A percentile compares a stretch with the other conserved stretches of the same genome.
Evolutionary conservation across 2,329 filamentous ascomycete species (phyloP).

Genomic region (Beauveria sp.): DNA sequence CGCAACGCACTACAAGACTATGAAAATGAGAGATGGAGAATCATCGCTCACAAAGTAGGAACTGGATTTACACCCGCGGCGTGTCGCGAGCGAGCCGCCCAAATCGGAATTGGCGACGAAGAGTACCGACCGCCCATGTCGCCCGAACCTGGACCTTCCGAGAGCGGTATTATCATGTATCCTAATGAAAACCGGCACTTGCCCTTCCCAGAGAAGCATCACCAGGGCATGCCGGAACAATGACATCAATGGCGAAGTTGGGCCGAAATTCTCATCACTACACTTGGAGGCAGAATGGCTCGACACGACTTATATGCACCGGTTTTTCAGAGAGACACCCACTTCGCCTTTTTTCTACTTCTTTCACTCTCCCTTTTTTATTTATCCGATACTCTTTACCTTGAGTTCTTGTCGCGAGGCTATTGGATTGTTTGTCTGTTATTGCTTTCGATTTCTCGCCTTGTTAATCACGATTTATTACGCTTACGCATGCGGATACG

Average conservation of each 20-base stretch:
- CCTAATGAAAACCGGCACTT: conserved; percentile 5
- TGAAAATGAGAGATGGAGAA: conserved; percentile 88
- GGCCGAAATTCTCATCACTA: not conserved
- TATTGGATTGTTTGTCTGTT: not conserved
- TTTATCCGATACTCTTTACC: not conserved
- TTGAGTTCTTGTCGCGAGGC: not conserved
- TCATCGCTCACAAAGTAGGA: conserved; percentile 84
- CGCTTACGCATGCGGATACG: not conserved
- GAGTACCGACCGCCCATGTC: conserved; percentile 46
- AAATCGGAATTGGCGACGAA: conserved; percentile 44
- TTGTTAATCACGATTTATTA: not conserved
- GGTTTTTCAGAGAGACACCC: not conserved
- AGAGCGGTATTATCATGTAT: conserved; percentile 8
- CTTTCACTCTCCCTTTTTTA: conserved; percentile 3
- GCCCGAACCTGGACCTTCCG: conserved; percentile 22
- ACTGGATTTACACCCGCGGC: conserved; percentile 81
- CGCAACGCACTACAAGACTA: conserved; percentile 73
- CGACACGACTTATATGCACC: not conserved
- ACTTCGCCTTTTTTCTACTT: conserved; percentile 2
- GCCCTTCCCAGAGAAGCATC: conserved; percentile 8
- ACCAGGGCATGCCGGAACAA: conserved; percentile 6
- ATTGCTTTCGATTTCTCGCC: not conserved
- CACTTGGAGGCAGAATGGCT: not conserved
- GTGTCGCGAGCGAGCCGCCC: conserved; percentile 71
- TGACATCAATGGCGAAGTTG: not conserved